Evolutionary conservation across 208 protist genomes (phyloP).

Genomic region (Acanthamoeba triangularis): DNA sequence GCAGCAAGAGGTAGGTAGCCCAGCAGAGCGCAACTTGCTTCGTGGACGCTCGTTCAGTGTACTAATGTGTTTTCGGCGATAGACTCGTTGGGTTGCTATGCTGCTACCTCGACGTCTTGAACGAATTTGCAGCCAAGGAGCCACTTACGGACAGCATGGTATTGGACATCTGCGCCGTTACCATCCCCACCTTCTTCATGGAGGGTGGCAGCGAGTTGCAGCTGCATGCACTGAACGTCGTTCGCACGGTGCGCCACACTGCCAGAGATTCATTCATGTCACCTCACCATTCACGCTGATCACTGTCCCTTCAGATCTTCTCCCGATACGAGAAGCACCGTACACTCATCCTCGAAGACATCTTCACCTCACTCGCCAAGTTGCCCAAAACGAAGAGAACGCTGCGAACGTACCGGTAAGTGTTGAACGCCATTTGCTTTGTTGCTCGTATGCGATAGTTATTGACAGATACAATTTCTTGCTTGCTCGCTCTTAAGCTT

Average conservation of each 20-base stretch:
- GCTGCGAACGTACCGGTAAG: slow-evolving; percentile 59
- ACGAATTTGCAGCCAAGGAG: slow-evolving; percentile 26
- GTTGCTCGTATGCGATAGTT: neutral
- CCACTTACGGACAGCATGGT: slow-evolving; percentile 70
- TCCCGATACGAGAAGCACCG: slow-evolving; percentile 72
- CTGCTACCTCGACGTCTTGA: slow-evolving; percentile 54
- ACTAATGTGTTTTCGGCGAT: neutral
- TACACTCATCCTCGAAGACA: slow-evolving; percentile 68
- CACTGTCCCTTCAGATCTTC: slow-evolving; percentile 40
- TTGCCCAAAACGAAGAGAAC: slow-evolving; percentile 65
- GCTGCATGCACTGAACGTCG: slow-evolving; percentile 59
- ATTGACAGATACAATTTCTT: neutral
- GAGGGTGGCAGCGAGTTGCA: slow-evolving; percentile 71
- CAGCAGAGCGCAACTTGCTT: too few relatives aligned
- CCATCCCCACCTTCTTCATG: slow-evolving; percentile 64
- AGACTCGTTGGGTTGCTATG: slow-evolving; percentile 21
- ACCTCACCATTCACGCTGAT: neutral
- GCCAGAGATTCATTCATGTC: neutral
- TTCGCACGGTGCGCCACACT: slow-evolving; percentile 47
- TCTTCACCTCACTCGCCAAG: slow-evolving; percentile 70
- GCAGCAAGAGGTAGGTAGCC: neutral
- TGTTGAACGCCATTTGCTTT: neutral
- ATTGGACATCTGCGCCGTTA: slow-evolving; percentile 55
- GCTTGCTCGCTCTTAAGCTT: neutral
- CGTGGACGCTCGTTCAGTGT: neutral